Evolutionary conservation across 2,329 filamentous ascomycete species (phyloP).

Genomic region (Fusarium piperis): DNA sequence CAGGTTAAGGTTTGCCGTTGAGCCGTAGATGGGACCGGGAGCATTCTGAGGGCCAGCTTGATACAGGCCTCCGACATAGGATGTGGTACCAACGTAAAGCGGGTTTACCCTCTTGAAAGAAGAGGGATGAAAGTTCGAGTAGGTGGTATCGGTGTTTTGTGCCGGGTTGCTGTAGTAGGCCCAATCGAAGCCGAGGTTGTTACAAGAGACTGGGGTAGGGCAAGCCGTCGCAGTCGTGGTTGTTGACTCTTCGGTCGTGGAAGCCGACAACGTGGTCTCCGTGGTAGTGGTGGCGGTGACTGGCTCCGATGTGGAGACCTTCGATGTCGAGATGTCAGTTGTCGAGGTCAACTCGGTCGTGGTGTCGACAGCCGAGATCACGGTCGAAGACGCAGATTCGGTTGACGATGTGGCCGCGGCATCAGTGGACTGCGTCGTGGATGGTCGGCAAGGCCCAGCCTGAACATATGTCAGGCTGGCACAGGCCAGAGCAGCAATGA

Average conservation of each 20-base stretch:
- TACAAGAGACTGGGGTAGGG: background rate
- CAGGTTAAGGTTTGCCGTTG: background rate
- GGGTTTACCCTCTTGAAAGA: background rate
- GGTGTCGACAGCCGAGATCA: background rate
- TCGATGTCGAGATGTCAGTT: background rate
- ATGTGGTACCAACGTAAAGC: background rate
- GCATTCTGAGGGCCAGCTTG: background rate
- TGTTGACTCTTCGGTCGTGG: background rate
- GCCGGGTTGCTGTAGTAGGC: background rate
- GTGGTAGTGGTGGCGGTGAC: background rate
- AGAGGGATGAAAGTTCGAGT: background rate
- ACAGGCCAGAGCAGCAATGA: background rate
- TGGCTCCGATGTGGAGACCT: background rate
- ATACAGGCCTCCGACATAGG: background rate
- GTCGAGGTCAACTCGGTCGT: background rate
- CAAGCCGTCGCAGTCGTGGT: background rate
- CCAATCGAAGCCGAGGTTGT: constrained; percentile 2
- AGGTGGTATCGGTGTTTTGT: background rate
- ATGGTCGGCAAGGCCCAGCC: background rate
- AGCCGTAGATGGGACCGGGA: background rate
- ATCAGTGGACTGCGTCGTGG: background rate
- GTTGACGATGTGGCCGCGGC: background rate
- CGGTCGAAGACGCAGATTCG: background rate
- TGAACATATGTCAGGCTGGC: background rate
- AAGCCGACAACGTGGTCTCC: background rate